Conservation (phyloP, 495 filamentous ascomycete species). For the Penicillium coffeae region DNA sequence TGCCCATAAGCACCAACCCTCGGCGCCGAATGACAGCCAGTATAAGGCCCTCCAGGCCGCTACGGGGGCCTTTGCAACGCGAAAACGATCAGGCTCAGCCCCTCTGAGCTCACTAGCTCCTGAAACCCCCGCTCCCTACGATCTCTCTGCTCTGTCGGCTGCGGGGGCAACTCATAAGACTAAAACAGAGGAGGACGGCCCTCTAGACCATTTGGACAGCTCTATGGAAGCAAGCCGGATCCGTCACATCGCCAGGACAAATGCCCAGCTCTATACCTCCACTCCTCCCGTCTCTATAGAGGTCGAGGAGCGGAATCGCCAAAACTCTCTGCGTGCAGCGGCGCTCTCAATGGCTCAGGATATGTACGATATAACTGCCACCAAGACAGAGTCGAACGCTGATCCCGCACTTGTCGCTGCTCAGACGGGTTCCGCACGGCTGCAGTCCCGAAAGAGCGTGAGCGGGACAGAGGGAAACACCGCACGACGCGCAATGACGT, state of each 20-base stretch:
- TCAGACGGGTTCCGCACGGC: slow-evolving; percentile 35
- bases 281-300: slow-evolving; percentile 69
- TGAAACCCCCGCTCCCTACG: slow-evolving; percentile 54
- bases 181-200: slow-evolving; percentile 21
- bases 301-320: slow-evolving; percentile 65
- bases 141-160: slow-evolving; percentile 53
- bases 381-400: slow-evolving; percentile 30
- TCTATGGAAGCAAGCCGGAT: slow-evolving; percentile 56
- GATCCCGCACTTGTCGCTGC: slow-evolving; percentile 35
- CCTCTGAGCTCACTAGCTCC: slow-evolving; percentile 51
- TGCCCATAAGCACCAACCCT: slow-evolving; percentile 9
- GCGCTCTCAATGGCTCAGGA: slow-evolving; percentile 83
- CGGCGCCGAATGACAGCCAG: slow-evolving; percentile 26
- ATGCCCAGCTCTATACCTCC: slow-evolving; percentile 68
- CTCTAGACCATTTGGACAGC: slow-evolving; percentile 29
- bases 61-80: slow-evolving; percentile 64
- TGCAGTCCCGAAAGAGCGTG: slow-evolving; percentile 31
- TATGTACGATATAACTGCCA: slow-evolving; percentile 65
- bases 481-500: slow-evolving; percentile 49
- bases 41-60: slow-evolving; percentile 67
- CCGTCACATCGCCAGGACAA: slow-evolving; percentile 46
- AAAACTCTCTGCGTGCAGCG: slow-evolving; percentile 71
- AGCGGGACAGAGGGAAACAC: slow-evolving; percentile 29
- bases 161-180: slow-evolving; percentile 56
- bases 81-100: slow-evolving; percentile 59